These are phyloP conservation scores for Gaillardinia entomophila DNA, from an alignment of 805 yeast genomes.

Conservation along the genomic window DNA sequence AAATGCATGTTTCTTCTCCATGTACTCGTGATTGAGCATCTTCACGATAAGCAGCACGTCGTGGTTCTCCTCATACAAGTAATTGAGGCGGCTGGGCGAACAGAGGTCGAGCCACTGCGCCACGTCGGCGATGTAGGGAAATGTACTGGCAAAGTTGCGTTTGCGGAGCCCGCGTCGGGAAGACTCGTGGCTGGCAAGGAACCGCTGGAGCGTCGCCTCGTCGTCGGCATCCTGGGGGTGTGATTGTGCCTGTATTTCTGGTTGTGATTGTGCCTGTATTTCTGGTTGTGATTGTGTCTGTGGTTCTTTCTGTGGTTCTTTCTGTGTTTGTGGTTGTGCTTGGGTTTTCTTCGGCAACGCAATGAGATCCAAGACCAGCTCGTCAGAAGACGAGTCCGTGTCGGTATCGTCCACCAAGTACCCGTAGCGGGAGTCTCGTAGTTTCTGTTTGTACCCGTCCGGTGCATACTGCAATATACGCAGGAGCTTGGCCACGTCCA, in stretches of 20 bases:
- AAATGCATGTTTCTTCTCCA: conserved; percentile 21
- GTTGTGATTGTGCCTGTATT: too few relatives aligned
- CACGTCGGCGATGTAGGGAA: conserved; percentile 40
- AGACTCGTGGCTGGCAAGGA: conserved; percentile 6
- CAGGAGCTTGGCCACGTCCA: too few relatives aligned
- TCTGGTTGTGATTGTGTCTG: too few relatives aligned
- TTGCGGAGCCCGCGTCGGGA: conserved; percentile 29
- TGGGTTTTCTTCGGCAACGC: conserved; percentile 3
- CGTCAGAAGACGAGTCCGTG: too few relatives aligned
- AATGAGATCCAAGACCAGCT: conserved; percentile 1
- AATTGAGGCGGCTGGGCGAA: conserved; percentile 29
- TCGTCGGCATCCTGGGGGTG: background rate
- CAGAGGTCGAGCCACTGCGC: conserved; percentile 39
- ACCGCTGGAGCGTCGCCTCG: conserved; percentile 9
- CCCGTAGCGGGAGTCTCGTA: too few relatives aligned
- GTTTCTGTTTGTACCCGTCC: too few relatives aligned
- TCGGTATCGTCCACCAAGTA: too few relatives aligned
- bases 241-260: too few relatives aligned
- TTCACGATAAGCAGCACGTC: conserved; percentile 24
- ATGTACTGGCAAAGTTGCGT: conserved; percentile 38
- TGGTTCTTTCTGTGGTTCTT: too few relatives aligned
- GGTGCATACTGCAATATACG: too few relatives aligned
- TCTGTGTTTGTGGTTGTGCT: background rate
- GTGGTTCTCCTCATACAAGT: conserved; percentile 28
- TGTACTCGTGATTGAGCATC: conserved; percentile 30